Base-by-base conservation (phyloP, 176 grass and related monocot genomes). In the Avena eriantha region DNA sequence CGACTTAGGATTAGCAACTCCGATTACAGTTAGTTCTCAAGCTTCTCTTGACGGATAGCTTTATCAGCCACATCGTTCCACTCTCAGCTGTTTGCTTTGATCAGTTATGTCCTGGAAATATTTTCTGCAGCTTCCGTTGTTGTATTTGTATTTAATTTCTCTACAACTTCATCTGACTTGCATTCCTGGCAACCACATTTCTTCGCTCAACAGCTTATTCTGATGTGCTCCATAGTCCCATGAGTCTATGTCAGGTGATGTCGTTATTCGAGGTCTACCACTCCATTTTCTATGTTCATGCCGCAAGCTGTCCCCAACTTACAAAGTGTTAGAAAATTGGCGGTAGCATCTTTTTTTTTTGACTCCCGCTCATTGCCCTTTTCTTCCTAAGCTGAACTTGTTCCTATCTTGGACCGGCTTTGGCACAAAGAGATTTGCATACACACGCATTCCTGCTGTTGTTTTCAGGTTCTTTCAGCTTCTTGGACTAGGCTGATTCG, bases 401-500 rank as follows among this genome's bases (percentile, higher is more conserved):
- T 17, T 79, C 14, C 26, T 73, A 57, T 84, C 66, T 67, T 59
- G 26, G 50, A 70, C 33, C 23, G 21, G 79, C 69, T 80, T 73
- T 89, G 13, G 66, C 45, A 45, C 36, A 41, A 33, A 84, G 76
- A 47, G 47, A 46, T 26, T 15, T 18, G 46, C 46, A 39, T 39
- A 50, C 15, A 10, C 14, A 26, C 22, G 13, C 47, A 55, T 66
- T 15, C 67, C 17, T 67, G 68, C 58, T 46, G 35, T 59, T 49
- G 73, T 85, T 85, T 85, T 81, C 77, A 80, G 48, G 35, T 22
- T 61, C 29, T 63, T 85, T 47, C 34, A 12, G 56, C 65, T 74
- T 11, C 56, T 80, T 74, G 53, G 19, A 73, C 17, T 12, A 9
- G 19, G n/a, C 50, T 50, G 10, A 7, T 7, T 5, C 72, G 36